Conservation (phyloP, 345 rosid species). For the Cardamine occulta region DNA sequence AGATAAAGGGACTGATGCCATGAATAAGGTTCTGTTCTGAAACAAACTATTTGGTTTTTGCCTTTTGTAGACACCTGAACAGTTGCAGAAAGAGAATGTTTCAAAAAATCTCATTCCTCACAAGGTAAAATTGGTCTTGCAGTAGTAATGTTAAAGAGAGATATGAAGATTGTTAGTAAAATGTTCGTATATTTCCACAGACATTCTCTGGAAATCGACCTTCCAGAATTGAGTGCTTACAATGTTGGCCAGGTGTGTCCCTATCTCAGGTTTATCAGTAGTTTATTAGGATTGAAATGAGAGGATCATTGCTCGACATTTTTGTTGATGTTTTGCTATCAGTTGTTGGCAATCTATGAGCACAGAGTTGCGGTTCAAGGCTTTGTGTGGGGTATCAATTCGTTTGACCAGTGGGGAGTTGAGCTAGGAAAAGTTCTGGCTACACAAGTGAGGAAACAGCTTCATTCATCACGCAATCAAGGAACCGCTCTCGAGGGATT, state of each 20-base stretch:
- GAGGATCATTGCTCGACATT: neutral
- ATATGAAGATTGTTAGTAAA: neutral
- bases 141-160: neutral
- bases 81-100: conserved; percentile 79
- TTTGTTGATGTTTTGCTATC: conserved; percentile 23
- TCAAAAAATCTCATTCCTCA: conserved; percentile 79
- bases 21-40: conserved; percentile 15
- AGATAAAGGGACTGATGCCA: conserved; percentile 2
- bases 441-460: conserved; percentile 90
- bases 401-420: conserved; percentile 99
- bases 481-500: conserved; percentile 74
- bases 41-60: conserved; percentile 20
- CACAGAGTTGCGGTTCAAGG: conserved; percentile 97
- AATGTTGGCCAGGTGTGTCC: conserved; percentile 76
- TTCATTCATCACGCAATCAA: conserved; percentile 72
- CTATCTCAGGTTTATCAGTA: conserved; percentile 8
- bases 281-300: neutral
- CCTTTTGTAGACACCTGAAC: conserved; percentile 69
- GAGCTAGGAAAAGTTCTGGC: conserved; percentile 99
- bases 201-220: conserved; percentile 94
- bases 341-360: conserved; percentile 90
- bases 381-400: conserved; percentile 94
- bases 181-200: conserved; percentile 48
- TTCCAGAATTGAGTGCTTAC: conserved; percentile 74
- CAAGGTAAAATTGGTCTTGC: conserved; percentile 57